Evolutionary conservation across 2,329 filamentous ascomycete genomes (phyloP).

Genomic region (Epichloe uncinata): DNA sequence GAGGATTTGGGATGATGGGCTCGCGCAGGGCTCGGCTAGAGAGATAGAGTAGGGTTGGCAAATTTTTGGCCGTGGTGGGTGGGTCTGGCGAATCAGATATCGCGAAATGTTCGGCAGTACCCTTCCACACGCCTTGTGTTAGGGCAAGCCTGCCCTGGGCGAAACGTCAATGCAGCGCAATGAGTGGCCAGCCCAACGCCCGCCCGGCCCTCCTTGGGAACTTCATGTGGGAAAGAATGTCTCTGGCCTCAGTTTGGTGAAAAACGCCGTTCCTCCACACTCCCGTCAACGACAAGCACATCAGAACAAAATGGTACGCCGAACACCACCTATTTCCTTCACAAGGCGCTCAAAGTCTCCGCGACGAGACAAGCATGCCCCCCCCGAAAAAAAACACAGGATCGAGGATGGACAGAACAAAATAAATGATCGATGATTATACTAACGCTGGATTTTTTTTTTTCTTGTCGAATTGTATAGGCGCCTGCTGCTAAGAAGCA

Average conservation of each 20-base stretch:
- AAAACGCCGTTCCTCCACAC: slow-evolving; percentile 22
- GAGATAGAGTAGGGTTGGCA: slow-evolving; percentile 15
- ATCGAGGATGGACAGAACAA: background rate
- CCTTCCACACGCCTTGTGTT: slow-evolving; percentile 16
- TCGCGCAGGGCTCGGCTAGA: slow-evolving; percentile 5
- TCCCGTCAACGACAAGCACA: slow-evolving; percentile 26
- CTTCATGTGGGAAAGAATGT: slow-evolving; percentile 10
- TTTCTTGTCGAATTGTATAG: slow-evolving; percentile 13
- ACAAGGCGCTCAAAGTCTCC: background rate
- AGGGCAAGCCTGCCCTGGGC: slow-evolving; percentile 30
- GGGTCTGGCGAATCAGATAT: slow-evolving; percentile 22
- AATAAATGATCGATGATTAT: slow-evolving; percentile 10
- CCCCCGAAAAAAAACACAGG: background rate
- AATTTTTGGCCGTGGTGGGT: slow-evolving; percentile 23
- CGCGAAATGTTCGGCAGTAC: slow-evolving; percentile 16
- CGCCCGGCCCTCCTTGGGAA: slow-evolving; percentile 2
- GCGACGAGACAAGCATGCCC: background rate
- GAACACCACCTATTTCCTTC: slow-evolving; percentile 3
- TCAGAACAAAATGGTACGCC: slow-evolving; percentile 31
- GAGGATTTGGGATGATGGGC: slow-evolving; percentile 20
- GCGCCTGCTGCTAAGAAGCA: slow-evolving; percentile 36
- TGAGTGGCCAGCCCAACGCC: slow-evolving; percentile 3
- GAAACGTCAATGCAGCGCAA: background rate
- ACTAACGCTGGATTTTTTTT: slow-evolving; percentile 1
- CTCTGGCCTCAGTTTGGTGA: slow-evolving; percentile 13